Conservation (phyloP, 768 basidiomycete species). For the Gloeostereum incarnatum region DNA sequence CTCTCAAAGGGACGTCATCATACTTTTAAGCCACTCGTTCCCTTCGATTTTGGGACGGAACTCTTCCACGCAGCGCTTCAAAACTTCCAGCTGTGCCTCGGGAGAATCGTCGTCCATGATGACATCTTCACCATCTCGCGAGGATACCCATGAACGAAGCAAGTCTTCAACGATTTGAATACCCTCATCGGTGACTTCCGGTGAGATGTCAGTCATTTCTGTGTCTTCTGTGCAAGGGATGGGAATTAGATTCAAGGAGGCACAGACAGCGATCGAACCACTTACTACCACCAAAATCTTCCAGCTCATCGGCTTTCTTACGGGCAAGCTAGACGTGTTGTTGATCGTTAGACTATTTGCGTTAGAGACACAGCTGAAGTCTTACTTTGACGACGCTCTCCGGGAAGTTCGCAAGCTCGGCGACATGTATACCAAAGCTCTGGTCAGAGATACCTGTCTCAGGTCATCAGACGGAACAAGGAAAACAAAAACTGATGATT, state of each 20-base stretch:
- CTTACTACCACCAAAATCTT: constrained; percentile 63
- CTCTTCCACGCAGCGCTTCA: constrained; percentile 56
- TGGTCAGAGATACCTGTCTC: constrained; percentile 84
- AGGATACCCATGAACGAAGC: constrained; percentile 51
- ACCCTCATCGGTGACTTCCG: constrained; percentile 68
- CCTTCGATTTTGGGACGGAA: constrained; percentile 63
- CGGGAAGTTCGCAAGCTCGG: constrained; percentile 95
- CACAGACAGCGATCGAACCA: not conserved
- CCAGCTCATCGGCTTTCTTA: constrained; percentile 92
- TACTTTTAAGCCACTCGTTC: constrained; percentile 69
- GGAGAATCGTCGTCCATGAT: constrained; percentile 28
- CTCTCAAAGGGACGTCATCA: constrained; percentile 38
- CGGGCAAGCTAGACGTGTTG: constrained; percentile 70
- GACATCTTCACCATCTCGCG: constrained; percentile 41
- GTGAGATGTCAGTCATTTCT: constrained; percentile 33
- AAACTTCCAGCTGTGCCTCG: constrained; percentile 36
- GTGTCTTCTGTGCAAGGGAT: constrained; percentile 10
- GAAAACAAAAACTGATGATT: not conserved
- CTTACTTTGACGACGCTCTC: constrained; percentile 83
- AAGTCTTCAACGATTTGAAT: constrained; percentile 74
- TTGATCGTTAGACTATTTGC: not conserved
- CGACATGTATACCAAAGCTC: constrained; percentile 98
- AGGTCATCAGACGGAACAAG: constrained; percentile 1
- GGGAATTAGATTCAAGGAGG: not conserved
- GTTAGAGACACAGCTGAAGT: not conserved